Evolutionary conservation across 495 filamentous ascomycete genomes (phyloP), one percentile per base, ranked within the genome.

Genomic region (Lepidopterella palustris): DNA sequence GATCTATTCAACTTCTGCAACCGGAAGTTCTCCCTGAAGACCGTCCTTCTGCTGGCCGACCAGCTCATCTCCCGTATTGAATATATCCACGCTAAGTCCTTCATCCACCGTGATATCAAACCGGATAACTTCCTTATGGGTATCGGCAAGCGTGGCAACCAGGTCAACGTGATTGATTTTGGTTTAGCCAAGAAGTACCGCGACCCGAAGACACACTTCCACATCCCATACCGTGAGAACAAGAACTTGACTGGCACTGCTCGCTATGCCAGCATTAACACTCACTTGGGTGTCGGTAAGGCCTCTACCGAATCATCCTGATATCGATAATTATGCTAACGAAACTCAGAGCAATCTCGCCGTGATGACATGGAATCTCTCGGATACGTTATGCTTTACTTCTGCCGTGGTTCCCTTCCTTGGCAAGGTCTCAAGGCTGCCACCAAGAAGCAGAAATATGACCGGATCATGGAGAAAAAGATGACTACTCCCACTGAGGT

Each of bases 1-100:
- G 95, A 99, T 72, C 80, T 99, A n/a, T 99, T 99, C 90, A 99
- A 99, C 84, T 99, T 99, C 76, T 99, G 95, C 85, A 99, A 97
- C 84, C 87, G 95, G 72, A 99, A 99, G 74, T 99, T 97, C 82
- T 96, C 93, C 9, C 78, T 99, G 64, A 99, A 99, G 87, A 99
- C 95, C n/a, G 95, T 99, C 40, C 79, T 99, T 15, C 85, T 99
- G 9, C 84, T 99, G 53, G 95, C 95, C 70, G 95, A 99, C 71
- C 95, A 99, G 78, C 84, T 99, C 74, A 97, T 98, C 71, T 97
- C 93, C 57, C 92, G 95, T 61, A 97, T 99, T 73, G 95, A 99
- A 76, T 99, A 99, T 79, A 99, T 99, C 70, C 95, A 99, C 73
- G 95, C 95, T 82, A 99, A 99, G 77, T 96, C 91, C 25, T 99